Base-by-base conservation (phyloP, 768 basidiomycete species). In the Arthromyces matolae region DNA sequence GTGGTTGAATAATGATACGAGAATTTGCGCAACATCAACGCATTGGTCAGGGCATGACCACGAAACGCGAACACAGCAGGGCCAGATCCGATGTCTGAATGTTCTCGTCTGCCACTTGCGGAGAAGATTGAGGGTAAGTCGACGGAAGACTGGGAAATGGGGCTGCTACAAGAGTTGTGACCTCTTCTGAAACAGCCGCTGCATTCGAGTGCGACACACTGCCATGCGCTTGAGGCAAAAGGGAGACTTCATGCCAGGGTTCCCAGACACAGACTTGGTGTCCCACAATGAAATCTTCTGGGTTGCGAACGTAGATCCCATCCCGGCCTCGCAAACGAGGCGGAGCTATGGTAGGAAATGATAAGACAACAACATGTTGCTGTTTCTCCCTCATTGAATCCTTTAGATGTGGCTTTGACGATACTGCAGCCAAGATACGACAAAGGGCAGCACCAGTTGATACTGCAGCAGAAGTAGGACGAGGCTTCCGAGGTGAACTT, bases 231-330 rank as follows among this genome's bases (percentile, higher is more conserved):
- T 34, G 52, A 5, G 56, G 49, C 1, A 51, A 45, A 9, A 71
- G 32, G 2, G 61, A 54, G 32, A 75, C 55, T 39, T 71, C 70
- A 3, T 73, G 68, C 77, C 77, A 82, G 4, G 81, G 80, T 29
- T 66, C 57, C 76, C 79, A 81, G 6, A 75, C 64, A 35, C 66
- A 63, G 10, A 80, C 61, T 2, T 72, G 71, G 7, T 55, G 56
- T 1, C 73, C 78, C 18, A 66, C 65, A 8, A 60, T 52, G 22
- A 81, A 71, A 5, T 62, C 61, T 29, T 70, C 70, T 2, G 61
- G 57, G 43, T 67, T 67, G 39, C 70, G 66, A 47, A 63, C 56
- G 5, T 56, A 49, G 9, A 63, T 62, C 5, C 60, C 51, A 37
- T 40, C 39, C 12, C 28, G 46, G 4, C 52, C 51, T n/a, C 41